Evolutionary conservation across 805 yeast genomes (phyloP).

Genomic region (Ogataea ramenticola): DNA sequence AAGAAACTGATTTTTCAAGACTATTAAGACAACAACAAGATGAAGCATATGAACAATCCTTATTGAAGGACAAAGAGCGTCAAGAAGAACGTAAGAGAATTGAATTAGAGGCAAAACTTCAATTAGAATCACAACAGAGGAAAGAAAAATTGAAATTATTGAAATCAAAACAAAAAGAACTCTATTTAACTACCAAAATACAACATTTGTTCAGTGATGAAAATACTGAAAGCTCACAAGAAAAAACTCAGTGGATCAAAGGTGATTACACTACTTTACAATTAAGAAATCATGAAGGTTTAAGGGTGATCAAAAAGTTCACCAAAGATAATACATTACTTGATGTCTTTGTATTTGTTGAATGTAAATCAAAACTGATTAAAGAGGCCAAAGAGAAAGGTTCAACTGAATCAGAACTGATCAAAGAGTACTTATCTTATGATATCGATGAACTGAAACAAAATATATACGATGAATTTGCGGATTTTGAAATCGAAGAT

Average conservation of each 20-base stretch:
- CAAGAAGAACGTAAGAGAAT: slow-evolving; percentile 33
- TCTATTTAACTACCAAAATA: slow-evolving; percentile 14
- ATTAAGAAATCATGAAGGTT: slow-evolving; percentile 48
- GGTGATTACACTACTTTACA: slow-evolving; percentile 37
- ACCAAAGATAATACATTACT: slow-evolving; percentile 28
- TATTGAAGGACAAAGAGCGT: slow-evolving; percentile 49
- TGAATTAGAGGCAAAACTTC: slow-evolving; percentile 17
- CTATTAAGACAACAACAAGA: slow-evolving; percentile 59
- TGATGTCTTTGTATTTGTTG: slow-evolving; percentile 46
- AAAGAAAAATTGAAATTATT: slow-evolving; percentile 10
- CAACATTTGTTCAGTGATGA: slow-evolving; percentile 2
- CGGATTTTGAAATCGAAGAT: slow-evolving; percentile 5
- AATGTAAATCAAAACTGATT: slow-evolving; percentile 26
- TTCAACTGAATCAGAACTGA: slow-evolving; percentile 7
- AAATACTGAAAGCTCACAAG: slow-evolving; percentile 8
- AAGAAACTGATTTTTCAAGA: slow-evolving; percentile 53
- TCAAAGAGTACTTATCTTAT: slow-evolving; percentile 1
- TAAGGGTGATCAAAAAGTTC: slow-evolving; percentile 39
- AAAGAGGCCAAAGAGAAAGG: slow-evolving; percentile 5
- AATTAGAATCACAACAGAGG: slow-evolving; percentile 10
- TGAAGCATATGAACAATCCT: slow-evolving; percentile 54
- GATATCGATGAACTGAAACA: background rate
- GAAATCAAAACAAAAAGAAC: slow-evolving; percentile 12
- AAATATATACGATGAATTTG: background rate
- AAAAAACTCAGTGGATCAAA: slow-evolving; percentile 14